These are phyloP conservation scores for Cryphonectria radicalis DNA, from an alignment of 2,329 filamentous ascomycete genomes.

Conservation along the genomic window DNA sequence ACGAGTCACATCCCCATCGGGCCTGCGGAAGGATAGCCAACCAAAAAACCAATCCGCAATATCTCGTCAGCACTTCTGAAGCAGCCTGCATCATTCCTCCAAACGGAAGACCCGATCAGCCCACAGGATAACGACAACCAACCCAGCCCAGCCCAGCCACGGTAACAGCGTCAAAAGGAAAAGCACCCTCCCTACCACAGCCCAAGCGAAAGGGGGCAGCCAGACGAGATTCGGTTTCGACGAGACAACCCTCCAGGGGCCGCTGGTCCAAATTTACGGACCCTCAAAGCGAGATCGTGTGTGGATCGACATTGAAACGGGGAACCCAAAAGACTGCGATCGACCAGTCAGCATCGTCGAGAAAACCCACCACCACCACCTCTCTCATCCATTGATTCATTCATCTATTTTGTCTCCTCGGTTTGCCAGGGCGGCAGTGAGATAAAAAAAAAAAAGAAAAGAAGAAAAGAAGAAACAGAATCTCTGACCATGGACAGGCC, in stretches of 20 bases:
- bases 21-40: neutral
- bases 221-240: neutral
- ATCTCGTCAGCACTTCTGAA: neutral
- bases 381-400: neutral
- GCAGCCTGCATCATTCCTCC: neutral
- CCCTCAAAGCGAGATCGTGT: conserved; percentile 11
- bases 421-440: neutral
- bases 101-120: neutral
- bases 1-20: neutral
- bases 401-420: neutral
- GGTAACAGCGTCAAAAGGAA: neutral
- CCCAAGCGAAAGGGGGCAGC: neutral
- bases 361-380: neutral
- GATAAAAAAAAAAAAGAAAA: neutral
- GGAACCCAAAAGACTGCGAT: neutral
- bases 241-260: neutral
- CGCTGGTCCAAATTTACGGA: neutral
- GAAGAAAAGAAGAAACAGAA: neutral
- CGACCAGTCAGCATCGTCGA: neutral
- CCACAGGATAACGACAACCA: neutral
- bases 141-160: neutral
- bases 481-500: neutral
- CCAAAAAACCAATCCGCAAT: neutral
- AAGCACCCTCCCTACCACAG: too few species aligned
- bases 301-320: neutral